Percentiles rank a stretch among this genome's conserved stretches.
phyloP scores from a whole-genome alignment of 73 alveolate species.

The Breviolum minutum region DNA sequence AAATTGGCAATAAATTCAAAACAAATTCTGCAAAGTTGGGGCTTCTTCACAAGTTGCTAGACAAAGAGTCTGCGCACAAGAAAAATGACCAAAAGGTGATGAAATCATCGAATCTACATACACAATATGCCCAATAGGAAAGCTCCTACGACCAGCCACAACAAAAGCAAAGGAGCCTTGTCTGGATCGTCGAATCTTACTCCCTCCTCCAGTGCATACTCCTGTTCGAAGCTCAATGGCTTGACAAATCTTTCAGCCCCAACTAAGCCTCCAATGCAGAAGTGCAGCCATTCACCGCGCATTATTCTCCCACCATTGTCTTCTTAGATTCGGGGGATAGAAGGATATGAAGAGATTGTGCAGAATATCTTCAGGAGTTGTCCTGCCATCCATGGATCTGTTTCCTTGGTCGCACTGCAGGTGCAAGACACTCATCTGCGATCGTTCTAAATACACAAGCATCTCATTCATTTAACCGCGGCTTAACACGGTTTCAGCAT shows the following conservation, averaged over 20 bases:
- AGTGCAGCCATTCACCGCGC: background rate
- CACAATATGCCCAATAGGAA: background rate
- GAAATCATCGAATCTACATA: no score
- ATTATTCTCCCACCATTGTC: background rate
- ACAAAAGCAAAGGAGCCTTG: constrained; percentile 16
- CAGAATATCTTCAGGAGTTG: background rate
- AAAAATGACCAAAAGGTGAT: no score
- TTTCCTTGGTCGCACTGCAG: constrained; percentile 9
- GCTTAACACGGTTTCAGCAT: no score
- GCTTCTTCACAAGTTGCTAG: no score
- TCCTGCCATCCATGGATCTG: constrained; percentile 92
- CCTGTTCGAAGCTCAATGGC: background rate
- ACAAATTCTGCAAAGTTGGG: background rate
- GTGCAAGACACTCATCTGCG: background rate
- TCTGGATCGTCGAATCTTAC: constrained; percentile 89
- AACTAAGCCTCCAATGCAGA: background rate
- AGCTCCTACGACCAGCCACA: background rate
- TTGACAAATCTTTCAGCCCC: background rate
- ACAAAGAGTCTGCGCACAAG: background rate
- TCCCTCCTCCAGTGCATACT: constrained; percentile 86
- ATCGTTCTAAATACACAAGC: no score
- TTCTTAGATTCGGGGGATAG: background rate
- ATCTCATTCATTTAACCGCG: no score
- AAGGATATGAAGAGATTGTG: background rate
- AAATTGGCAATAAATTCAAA: background rate